phyloP scores from a whole-genome alignment of 768 basidiomycete genomes.

The Coprinellus aureogranulatus region DNA sequence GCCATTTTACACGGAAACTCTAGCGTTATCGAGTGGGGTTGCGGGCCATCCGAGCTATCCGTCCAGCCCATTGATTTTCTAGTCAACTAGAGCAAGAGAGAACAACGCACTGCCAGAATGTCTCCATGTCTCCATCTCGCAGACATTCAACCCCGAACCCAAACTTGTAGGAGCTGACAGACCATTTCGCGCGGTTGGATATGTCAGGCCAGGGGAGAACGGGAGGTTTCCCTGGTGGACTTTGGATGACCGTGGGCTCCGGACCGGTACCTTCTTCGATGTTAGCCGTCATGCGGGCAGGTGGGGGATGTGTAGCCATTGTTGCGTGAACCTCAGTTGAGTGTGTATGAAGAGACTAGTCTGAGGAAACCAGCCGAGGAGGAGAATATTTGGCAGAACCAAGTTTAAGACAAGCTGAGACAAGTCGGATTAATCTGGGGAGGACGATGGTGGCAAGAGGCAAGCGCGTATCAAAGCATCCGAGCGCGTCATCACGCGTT shows the following conservation, averaged over 20 bases:
- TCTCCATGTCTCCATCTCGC: constrained; percentile 82
- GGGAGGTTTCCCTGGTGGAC: constrained; percentile 38
- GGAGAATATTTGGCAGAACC: too few species aligned
- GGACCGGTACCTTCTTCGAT: background rate
- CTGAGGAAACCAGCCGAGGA: too few species aligned
- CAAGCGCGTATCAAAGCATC: too few species aligned
- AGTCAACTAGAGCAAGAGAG: background rate
- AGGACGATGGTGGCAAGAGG: too few species aligned
- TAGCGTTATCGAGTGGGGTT: constrained; percentile 93
- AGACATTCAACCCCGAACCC: constrained; percentile 94
- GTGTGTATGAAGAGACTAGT: too few species aligned
- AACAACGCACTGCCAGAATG: constrained; percentile 92
- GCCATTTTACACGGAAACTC: constrained; percentile 90
- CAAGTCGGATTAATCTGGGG: too few species aligned
- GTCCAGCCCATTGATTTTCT: constrained; percentile 1
- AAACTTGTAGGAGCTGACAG: constrained; percentile 94
- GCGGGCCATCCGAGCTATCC: constrained; percentile 92
- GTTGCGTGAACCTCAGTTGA: too few species aligned
- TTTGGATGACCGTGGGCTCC: constrained; percentile 11
- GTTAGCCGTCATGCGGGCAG: too few species aligned
- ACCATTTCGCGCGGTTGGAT: constrained; percentile 88
- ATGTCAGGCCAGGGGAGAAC: constrained; percentile 76
- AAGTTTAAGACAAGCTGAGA: too few species aligned
- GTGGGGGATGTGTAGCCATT: too few species aligned
- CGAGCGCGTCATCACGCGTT: too few species aligned